Evolutionary conservation across 495 filamentous ascomycete species (phyloP).

Genomic region (Penicillium lagena): DNA sequence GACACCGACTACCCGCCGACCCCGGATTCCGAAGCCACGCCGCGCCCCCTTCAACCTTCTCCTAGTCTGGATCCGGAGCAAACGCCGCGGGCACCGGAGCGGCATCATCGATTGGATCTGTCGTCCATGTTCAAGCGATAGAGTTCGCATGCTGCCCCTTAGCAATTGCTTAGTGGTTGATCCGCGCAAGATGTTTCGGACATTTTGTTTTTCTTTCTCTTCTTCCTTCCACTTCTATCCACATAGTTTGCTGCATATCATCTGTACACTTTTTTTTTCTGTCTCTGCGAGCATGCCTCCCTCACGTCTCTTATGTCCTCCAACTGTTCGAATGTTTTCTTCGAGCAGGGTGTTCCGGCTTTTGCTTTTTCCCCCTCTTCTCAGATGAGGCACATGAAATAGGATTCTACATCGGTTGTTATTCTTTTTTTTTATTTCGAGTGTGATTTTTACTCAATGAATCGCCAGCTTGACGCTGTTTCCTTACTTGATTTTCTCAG

Average conservation of each 20-base stretch:
- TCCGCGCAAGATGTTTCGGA: not conserved
- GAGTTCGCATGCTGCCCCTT: not conserved
- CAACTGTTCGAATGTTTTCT: slow-evolving; percentile 6
- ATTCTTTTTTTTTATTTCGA: not conserved
- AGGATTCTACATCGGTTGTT: not conserved
- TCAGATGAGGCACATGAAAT: too few species aligned
- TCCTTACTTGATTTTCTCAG: not conserved
- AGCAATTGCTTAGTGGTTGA: not conserved
- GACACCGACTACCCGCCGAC: slow-evolving; percentile 19
- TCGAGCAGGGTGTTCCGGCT: slow-evolving; percentile 22
- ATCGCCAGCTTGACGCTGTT: not conserved
- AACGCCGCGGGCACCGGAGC: slow-evolving; percentile 69
- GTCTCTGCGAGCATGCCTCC: not conserved
- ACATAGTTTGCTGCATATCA: not conserved
- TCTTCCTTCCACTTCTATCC: not conserved
- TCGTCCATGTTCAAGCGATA: slow-evolving; percentile 8
- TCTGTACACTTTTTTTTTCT: slow-evolving; percentile 14
- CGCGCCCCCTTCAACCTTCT: slow-evolving; percentile 30
- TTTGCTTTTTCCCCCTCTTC: not conserved
- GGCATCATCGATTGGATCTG: slow-evolving; percentile 48
- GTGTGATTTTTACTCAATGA: not conserved
- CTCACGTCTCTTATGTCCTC: slow-evolving; percentile 26
- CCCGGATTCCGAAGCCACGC: slow-evolving; percentile 33
- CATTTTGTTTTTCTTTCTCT: slow-evolving; percentile 1
- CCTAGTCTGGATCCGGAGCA: slow-evolving; percentile 45